phyloP scores from a whole-genome alignment of 768 basidiomycete genomes.

The Lentinula guzmanii region DNA sequence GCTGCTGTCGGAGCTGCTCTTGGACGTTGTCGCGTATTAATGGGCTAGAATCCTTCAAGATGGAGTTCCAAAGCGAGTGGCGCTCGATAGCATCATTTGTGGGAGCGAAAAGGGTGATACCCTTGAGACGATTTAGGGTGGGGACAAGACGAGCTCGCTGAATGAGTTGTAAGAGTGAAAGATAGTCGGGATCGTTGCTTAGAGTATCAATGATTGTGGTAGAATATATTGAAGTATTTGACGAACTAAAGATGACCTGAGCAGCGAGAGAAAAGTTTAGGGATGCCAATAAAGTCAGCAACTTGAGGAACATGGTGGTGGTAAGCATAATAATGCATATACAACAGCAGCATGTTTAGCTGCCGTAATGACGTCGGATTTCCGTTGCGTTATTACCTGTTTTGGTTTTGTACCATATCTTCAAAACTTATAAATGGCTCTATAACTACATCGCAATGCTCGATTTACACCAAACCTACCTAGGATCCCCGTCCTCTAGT shows the following conservation, averaged over 20 bases:
- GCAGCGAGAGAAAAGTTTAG: slow-evolving; percentile 15
- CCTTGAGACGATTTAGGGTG: slow-evolving; percentile 81
- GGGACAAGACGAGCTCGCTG: slow-evolving; percentile 87
- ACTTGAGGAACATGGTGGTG: slow-evolving; percentile 3
- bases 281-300: slow-evolving; percentile 21
- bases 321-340: background rate
- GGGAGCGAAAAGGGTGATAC: slow-evolving; percentile 87
- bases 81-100: slow-evolving; percentile 84
- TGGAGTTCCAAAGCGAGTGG: slow-evolving; percentile 33
- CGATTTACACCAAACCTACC: slow-evolving; percentile 37
- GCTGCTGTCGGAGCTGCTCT: slow-evolving; percentile 78
- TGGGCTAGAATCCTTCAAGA: slow-evolving; percentile 30
- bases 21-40: slow-evolving; percentile 72
- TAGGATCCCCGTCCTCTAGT: slow-evolving; percentile 46
- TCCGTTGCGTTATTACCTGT: background rate
- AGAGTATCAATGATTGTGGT: slow-evolving; percentile 78
- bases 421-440: background rate
- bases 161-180: slow-evolving; percentile 67
- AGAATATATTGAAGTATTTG: slow-evolving; percentile 19
- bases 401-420: background rate
- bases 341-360: background rate
- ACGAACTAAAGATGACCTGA: slow-evolving; percentile 20
- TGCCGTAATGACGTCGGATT: background rate
- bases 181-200: slow-evolving; percentile 67
- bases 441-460: slow-evolving; percentile 30